These are phyloP conservation scores for Neoboletus subvelutipes DNA, from an alignment of 768 basidiomycete species.

Conservation along the genomic window DNA sequence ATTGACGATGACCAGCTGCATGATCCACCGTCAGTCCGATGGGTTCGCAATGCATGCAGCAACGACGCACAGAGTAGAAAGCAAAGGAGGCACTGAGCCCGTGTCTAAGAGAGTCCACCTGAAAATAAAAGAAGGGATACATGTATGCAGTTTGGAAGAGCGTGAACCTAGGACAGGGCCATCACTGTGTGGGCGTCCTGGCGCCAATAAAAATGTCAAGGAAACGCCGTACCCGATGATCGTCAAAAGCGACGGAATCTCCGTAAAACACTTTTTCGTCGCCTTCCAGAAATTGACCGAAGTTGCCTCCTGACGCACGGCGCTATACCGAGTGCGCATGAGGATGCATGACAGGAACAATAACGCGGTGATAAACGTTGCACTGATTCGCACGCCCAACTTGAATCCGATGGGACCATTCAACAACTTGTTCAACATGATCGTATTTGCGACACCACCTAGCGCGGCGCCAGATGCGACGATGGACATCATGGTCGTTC, in stretches of 20 bases:
- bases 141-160: conserved; percentile 41
- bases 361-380: conserved; percentile 37
- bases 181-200: background rate
- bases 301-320: background rate
- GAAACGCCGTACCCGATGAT: conserved; percentile 18
- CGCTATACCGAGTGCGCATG: conserved; percentile 35
- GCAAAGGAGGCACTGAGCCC: conserved; percentile 45
- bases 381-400: conserved; percentile 40
- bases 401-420: conserved; percentile 47
- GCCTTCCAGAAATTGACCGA: conserved; percentile 18
- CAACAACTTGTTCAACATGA: conserved; percentile 52
- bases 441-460: conserved; percentile 57
- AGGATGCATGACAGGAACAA: conserved; percentile 39
- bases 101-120: conserved; percentile 52
- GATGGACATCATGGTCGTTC: conserved; percentile 46
- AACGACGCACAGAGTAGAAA: conserved; percentile 49
- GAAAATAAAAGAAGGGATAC: conserved; percentile 59
- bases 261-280: conserved; percentile 21
- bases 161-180: conserved; percentile 14
- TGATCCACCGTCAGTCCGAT: background rate
- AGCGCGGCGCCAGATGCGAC: conserved; percentile 47
- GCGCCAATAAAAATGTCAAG: background rate
- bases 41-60: background rate
- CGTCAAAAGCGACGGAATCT: conserved; percentile 26
- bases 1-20: conserved; percentile 53